Conservation (phyloP, 352 stramenopile genomes). For the Globisporangium polare region DNA sequence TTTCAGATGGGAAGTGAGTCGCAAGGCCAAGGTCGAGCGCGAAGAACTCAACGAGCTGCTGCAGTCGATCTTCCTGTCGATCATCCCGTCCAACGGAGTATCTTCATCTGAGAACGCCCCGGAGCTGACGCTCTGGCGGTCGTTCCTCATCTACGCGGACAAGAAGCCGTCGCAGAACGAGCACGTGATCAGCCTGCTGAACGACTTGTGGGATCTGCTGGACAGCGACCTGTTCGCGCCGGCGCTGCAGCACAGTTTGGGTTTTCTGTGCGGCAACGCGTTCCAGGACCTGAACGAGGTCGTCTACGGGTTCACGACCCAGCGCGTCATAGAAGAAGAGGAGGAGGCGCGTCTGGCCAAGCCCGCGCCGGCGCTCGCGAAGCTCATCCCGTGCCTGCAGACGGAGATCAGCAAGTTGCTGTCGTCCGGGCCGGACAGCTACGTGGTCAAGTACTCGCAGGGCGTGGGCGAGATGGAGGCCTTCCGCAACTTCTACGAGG, state of each 20-base stretch:
- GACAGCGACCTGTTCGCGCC: constrained; percentile 76
- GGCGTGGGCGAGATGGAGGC: constrained; percentile 69
- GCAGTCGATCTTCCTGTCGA: constrained; percentile 56
- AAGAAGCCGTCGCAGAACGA: constrained; percentile 66
- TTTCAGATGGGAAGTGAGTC: constrained; percentile 58
- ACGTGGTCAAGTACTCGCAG: constrained; percentile 73
- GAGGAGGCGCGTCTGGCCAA: constrained; percentile 32
- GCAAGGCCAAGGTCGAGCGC: constrained; percentile 56
- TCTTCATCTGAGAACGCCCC: constrained; percentile 9
- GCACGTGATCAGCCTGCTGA: constrained; percentile 73
- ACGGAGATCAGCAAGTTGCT: constrained; percentile 70
- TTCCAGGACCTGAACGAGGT: constrained; percentile 80
- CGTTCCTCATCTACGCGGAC: constrained; percentile 74
- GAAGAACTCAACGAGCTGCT: constrained; percentile 77
- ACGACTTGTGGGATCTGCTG: constrained; percentile 79
- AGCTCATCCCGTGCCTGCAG: constrained; percentile 76
- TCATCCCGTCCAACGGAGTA: constrained; percentile 36
- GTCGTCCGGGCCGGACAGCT: constrained; percentile 41
- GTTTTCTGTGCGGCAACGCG: constrained; percentile 71
- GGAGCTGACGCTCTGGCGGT: constrained; percentile 47
- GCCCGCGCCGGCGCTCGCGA: constrained; percentile 59
- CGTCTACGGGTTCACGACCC: constrained; percentile 44
- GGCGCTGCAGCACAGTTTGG: constrained; percentile 65
- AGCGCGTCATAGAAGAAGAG: constrained; percentile 22
- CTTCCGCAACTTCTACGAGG: constrained; percentile 85